These are phyloP conservation scores for Tarenaya hassleriana DNA, from an alignment of 345 rosid species.

Conservation along the genomic window DNA sequence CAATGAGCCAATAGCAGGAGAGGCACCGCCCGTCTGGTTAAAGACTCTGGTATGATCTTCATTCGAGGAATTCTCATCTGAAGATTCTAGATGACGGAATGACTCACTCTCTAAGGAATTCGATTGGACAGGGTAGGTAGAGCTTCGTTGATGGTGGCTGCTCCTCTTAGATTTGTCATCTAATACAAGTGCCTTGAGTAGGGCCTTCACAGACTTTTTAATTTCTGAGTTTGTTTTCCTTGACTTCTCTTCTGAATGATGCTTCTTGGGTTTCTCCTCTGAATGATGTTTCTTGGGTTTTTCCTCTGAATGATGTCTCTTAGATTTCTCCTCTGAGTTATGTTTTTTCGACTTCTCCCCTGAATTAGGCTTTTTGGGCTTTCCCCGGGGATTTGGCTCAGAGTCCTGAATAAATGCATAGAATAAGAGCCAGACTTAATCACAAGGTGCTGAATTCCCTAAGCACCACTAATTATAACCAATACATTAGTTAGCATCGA, in stretches of 20 bases:
- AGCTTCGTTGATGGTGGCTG: constrained; percentile 44
- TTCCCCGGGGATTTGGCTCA: too few species aligned
- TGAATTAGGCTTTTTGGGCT: constrained; percentile 22
- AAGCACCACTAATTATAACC: not conserved
- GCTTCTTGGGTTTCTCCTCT: constrained; percentile 23
- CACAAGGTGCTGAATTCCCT: constrained; percentile 1
- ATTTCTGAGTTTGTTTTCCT: constrained; percentile 23
- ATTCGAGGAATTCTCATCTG: constrained; percentile 20
- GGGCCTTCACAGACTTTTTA: constrained; percentile 49
- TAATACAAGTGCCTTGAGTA: constrained; percentile 47
- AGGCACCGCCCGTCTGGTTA: constrained; percentile 14
- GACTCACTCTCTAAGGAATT: constrained; percentile 25
- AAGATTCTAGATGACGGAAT: constrained; percentile 21
- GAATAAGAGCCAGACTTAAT: not conserved
- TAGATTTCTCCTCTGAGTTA: constrained; percentile 21
- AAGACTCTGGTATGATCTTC: constrained; percentile 18
- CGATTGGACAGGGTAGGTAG: constrained; percentile 38
- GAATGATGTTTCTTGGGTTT: constrained; percentile 19
- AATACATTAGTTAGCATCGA: not conserved
- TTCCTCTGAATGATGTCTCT: constrained; percentile 20
- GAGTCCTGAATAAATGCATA: constrained; percentile 14
- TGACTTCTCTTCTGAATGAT: constrained; percentile 37
- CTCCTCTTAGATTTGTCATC: constrained; percentile 57
- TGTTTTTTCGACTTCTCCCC: constrained; percentile 16
- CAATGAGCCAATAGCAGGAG: constrained; percentile 24